Base-by-base conservation (phyloP, 2,329 filamentous ascomycete species). In the Aspergillus ochraceoroseus region DNA sequence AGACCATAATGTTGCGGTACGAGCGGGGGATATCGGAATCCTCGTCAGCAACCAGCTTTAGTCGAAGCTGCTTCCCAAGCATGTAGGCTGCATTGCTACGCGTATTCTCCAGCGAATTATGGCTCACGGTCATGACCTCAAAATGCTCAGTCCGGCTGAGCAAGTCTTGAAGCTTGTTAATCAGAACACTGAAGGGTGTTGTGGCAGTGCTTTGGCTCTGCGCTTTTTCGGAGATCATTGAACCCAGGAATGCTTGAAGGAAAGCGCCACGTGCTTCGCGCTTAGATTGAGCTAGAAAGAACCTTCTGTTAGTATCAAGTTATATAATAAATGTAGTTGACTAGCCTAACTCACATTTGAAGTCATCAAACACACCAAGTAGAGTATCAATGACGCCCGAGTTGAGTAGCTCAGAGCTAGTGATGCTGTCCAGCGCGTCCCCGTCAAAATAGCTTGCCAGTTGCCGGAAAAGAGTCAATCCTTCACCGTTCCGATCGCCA, bases 81-180 rank as follows among this genome's bases (percentile, higher is more conserved):
- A 98, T 95, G 1, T 90, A 94, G 0, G 90, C 83, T 14, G 90
- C 87, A 58, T 87, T 95, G 64, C 83, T 94, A 44, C 89, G 81
- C 52, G 87, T 94, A 38, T 84, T 87, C 61, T 95, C 90, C 53
- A 90, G 85, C 4, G 86, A 83, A 54, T 94, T 94, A 47, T 94
- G 85, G 62, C 94, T 87, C 40, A 96, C 89, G 5, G 92, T 98
- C 47, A 95, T 79, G 30, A 98, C 90, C 61, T 98, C 92, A 56
- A 96, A 98, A 70, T 96, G 89, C 70, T 98, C 92, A 22, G 90
- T 94, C 53, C 92, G 82, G 71, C 92, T 98, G 41, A 98, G 77
- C 43, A 98, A 72, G 67, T 98, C 92, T 66, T 98, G 92, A 20
- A 98, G 73, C 65, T 98, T 98, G 62, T 89, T 85, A 27, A 95